Evolutionary conservation across 2,329 filamentous ascomycete genomes (phyloP), one percentile per base, ranked within the genome.

Genomic region (Ophiocordyceps camponoti-floridani): DNA sequence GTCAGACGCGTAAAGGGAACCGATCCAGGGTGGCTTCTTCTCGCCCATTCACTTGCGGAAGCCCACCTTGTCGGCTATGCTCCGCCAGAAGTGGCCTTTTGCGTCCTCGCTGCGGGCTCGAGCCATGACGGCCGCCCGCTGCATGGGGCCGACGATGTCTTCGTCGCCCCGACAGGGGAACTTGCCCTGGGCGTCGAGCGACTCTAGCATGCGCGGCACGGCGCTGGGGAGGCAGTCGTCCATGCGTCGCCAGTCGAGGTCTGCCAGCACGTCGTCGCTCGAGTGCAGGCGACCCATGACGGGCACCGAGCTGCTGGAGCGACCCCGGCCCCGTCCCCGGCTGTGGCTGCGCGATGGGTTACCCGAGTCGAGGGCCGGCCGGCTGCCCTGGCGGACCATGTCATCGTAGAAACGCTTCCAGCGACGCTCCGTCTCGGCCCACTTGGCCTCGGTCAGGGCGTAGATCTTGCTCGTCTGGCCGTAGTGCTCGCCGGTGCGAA

Each of bases 111-210:
- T 65, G 42, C 57, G 58, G 13, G 63, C 60, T 42, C 68, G 63
- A 28, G 62, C 59, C 72, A 76, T 76, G 49, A 67, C 62, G 37
- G 66, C 65, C 51, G 75, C 71, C 12, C 73, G 72, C 52, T 78
- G 76, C 88, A 95, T 94, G 7, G 88, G 88, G 1, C 88, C 88
- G 41, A 95, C 86, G 57, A 95, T 93, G 60, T 94, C 88, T 53
- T 88, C 82, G 54, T 94, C 87, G 44, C 87, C 87, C 30, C 89
- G 75, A 53, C 81, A 78, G 23, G 87, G 87, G 55, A 94, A 95
- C 61, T 95, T 94, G 56, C 83, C 82, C 49, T 82, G 72, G 56
- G 80, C 69, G 56, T 84, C 78, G 49, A 78, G 68, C 46, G 79
- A 67, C 57, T 82, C 77, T 49, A 80, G 68, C 52, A 88, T 73